phyloP scores from a whole-genome alignment of 176 grass and related monocot genomes.

The Raddia guianensis region DNA sequence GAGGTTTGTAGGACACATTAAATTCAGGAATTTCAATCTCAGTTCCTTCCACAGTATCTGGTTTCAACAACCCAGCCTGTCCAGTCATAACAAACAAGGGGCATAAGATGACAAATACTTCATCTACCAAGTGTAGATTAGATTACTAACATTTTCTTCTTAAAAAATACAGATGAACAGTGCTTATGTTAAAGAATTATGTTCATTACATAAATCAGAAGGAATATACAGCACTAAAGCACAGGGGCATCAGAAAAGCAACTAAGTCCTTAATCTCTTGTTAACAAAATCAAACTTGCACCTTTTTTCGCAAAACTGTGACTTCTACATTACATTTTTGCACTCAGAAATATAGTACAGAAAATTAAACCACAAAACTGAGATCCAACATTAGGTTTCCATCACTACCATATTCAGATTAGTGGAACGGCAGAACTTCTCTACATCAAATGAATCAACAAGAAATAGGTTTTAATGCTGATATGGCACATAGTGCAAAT shows the following conservation, averaged over 20 bases:
- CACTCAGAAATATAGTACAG: neutral
- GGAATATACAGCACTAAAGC: neutral
- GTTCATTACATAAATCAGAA: neutral
- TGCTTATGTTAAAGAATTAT: neutral
- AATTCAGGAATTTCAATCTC: conserved; percentile 94
- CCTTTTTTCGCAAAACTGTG: neutral
- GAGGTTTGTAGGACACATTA: conserved; percentile 95
- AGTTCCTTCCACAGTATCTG: conserved; percentile 72
- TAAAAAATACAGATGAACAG: neutral
- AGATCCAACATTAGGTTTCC: neutral
- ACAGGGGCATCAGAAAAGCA: neutral
- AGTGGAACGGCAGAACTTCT: neutral
- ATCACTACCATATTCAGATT: neutral
- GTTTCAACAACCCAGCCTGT: conserved; percentile 79
- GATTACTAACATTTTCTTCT: neutral
- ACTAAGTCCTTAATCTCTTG: neutral
- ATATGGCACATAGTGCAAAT: neutral
- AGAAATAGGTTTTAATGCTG: neutral
- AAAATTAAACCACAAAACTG: conserved; percentile 16
- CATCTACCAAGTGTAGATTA: conserved; percentile 5
- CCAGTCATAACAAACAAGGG: conserved; percentile 36
- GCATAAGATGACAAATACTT: conserved; percentile 8
- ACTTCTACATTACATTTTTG: conserved; percentile 10
- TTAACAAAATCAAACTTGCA: conserved; percentile 14
- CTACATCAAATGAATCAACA: neutral